Conservation (phyloP, 306 rosid genomes). For the Prunus salicina region DNA sequence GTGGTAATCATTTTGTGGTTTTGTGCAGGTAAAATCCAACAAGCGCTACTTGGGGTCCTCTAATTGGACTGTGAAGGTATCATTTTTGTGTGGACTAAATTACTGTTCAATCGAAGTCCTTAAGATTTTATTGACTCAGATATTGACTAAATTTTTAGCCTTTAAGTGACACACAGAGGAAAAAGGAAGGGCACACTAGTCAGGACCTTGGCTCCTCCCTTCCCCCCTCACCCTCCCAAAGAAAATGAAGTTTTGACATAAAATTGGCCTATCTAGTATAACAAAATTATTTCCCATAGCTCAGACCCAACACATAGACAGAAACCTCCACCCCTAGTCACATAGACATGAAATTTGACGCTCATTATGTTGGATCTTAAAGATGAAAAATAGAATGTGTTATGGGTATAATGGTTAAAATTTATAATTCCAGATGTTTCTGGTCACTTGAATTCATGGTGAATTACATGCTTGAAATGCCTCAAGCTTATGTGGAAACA, state of each 20-base stretch:
- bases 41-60: slow-evolving; percentile 85
- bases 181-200: neutral
- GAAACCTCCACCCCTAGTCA: neutral
- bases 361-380: neutral
- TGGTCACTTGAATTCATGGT: neutral
- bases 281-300: neutral
- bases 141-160: neutral
- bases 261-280: neutral
- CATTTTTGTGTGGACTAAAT: neutral
- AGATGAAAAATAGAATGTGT: neutral
- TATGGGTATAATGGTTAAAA: neutral
- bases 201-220: neutral
- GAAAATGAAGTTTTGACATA: neutral
- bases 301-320: neutral
- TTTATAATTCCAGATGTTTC: slow-evolving; percentile 1
- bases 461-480: slow-evolving; percentile 5
- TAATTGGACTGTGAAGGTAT: slow-evolving; percentile 91
- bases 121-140: neutral
- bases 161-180: neutral
- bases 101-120: neutral
- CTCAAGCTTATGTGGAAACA: neutral
- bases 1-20: neutral
- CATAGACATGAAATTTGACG: neutral
- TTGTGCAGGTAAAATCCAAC: slow-evolving; percentile 62
- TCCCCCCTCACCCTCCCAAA: too few relatives aligned